These are phyloP conservation scores for Pleurotus pulmonarius DNA, from an alignment of 768 basidiomycete species.

Conservation along the genomic window DNA sequence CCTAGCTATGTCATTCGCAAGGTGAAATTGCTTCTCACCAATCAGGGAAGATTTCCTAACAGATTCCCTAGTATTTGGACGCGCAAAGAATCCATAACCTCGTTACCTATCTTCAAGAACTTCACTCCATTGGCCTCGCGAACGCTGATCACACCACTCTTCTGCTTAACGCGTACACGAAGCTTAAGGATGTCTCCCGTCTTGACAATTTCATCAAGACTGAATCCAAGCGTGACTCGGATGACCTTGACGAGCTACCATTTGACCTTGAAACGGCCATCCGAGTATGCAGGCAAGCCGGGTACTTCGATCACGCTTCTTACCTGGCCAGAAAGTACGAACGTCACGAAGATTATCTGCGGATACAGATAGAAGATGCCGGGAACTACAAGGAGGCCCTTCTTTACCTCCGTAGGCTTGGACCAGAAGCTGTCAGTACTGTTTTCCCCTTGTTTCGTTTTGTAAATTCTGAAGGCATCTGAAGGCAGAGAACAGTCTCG, in stretches of 20 bases:
- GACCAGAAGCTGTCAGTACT: conserved; percentile 68
- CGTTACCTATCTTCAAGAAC: conserved; percentile 92
- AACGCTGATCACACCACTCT: conserved; percentile 97
- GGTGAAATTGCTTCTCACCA: conserved; percentile 34
- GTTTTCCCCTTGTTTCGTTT: not conserved
- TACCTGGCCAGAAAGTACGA: conserved; percentile 92
- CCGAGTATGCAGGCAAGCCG: conserved; percentile 92
- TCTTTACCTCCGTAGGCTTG: conserved; percentile 73
- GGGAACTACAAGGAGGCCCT: conserved; percentile 80
- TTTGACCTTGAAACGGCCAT: conserved; percentile 98
- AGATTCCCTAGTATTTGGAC: conserved; percentile 74
- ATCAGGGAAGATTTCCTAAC: not conserved
- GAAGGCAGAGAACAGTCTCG: conserved; percentile 83
- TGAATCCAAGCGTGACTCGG: conserved; percentile 55
- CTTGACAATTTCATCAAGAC: conserved; percentile 92
- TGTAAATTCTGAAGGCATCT: not conserved
- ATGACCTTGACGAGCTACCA: conserved; percentile 67
- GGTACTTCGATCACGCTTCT: conserved; percentile 91
- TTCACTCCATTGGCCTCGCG: conserved; percentile 85
- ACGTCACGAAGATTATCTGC: conserved; percentile 87
- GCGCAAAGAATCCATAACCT: conserved; percentile 95
- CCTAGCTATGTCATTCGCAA: conserved; percentile 98
- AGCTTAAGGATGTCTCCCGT: conserved; percentile 85
- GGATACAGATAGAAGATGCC: conserved; percentile 93
- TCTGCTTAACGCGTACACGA: conserved; percentile 95